Percentiles rank a stretch among this genome's conserved stretches.
These are phyloP conservation scores for Yamadazyma diospyri DNA, from an alignment of 1,139 yeast genomes.

Conservation along the genomic window DNA sequence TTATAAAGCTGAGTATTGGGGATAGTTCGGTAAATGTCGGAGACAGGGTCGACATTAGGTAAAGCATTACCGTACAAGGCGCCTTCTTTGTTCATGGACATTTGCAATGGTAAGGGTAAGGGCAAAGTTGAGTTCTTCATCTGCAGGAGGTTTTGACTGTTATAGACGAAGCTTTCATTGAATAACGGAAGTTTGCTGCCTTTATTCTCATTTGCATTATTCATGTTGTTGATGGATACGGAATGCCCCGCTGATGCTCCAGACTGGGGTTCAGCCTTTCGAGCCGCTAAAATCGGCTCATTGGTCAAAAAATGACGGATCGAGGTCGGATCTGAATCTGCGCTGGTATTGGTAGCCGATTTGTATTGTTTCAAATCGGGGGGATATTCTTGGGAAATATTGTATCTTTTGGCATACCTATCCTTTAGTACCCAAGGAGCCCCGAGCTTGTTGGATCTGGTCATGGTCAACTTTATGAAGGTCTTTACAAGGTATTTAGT, in stretches of 20 bases:
- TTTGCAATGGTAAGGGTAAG: constrained; percentile 2
- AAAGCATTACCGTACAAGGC: background rate
- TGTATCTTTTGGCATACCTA: constrained; percentile 59
- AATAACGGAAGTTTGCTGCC: background rate
- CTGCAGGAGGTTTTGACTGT: constrained; percentile 1
- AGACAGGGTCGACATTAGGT: constrained; percentile 3
- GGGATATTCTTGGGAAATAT: constrained; percentile 59
- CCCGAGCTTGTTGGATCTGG: constrained; percentile 80
- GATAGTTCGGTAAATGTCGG: constrained; percentile 1
- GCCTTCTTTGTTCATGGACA: constrained; percentile 1
- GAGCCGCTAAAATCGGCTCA: constrained; percentile 2
- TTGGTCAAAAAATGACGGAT: constrained; percentile 15
- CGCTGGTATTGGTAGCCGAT: constrained; percentile 39
- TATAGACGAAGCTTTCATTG: no score
- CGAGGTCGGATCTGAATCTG: constrained; percentile 21
- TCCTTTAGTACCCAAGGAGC: constrained; percentile 97
- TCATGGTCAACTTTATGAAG: constrained; percentile 78
- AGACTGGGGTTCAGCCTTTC: background rate
- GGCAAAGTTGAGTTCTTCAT: constrained; percentile 3
- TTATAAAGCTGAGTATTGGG: background rate
- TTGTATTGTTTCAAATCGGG: constrained; percentile 45
- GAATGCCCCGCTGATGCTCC: background rate
- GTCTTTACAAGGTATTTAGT: constrained; percentile 89
- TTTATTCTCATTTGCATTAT: background rate
- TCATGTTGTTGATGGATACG: no score